These are phyloP conservation scores for Phytophthora chlamydospora DNA, from an alignment of 352 stramenopile genomes.

Conservation along the genomic window DNA sequence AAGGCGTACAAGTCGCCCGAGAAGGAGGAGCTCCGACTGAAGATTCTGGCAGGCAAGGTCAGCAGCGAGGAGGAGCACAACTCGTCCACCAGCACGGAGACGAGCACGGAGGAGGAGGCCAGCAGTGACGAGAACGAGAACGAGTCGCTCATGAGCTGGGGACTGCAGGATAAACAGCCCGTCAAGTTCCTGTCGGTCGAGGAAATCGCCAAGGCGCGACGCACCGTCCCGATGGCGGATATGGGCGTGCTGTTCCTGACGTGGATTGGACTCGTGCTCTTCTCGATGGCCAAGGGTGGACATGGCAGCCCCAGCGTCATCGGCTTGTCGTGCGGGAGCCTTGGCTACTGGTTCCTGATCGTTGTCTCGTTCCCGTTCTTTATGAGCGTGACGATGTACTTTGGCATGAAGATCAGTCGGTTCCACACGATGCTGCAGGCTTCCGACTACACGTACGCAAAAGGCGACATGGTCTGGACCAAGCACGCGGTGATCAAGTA, in stretches of 20 bases:
- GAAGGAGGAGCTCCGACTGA: conserved; percentile 37
- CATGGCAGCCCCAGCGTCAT: conserved; percentile 79
- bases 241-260: conserved; percentile 75
- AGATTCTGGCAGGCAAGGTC: conserved; percentile 42
- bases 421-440: conserved; percentile 67
- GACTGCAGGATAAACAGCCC: conserved; percentile 44
- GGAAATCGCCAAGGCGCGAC: conserved; percentile 60
- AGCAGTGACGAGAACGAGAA: conserved; percentile 60
- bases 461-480: conserved; percentile 96
- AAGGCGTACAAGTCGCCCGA: conserved; percentile 59
- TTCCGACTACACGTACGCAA: conserved; percentile 92
- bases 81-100: conserved; percentile 34
- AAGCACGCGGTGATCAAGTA: conserved; percentile 88
- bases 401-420: conserved; percentile 67
- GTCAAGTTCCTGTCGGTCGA: conserved; percentile 45
- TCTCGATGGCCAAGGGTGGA: conserved; percentile 81
- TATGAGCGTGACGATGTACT: conserved; percentile 72
- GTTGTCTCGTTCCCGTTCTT: conserved; percentile 77
- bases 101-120: conserved; percentile 44
- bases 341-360: conserved; percentile 73
- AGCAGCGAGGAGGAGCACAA: conserved; percentile 35
- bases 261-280: conserved; percentile 78
- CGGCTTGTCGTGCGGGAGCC: conserved; percentile 65
- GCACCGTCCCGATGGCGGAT: conserved; percentile 62
- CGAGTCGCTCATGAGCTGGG: conserved; percentile 58